These are phyloP conservation scores for Diutina rugosa DNA, from an alignment of 1,139 yeast species.

Conservation along the genomic window DNA sequence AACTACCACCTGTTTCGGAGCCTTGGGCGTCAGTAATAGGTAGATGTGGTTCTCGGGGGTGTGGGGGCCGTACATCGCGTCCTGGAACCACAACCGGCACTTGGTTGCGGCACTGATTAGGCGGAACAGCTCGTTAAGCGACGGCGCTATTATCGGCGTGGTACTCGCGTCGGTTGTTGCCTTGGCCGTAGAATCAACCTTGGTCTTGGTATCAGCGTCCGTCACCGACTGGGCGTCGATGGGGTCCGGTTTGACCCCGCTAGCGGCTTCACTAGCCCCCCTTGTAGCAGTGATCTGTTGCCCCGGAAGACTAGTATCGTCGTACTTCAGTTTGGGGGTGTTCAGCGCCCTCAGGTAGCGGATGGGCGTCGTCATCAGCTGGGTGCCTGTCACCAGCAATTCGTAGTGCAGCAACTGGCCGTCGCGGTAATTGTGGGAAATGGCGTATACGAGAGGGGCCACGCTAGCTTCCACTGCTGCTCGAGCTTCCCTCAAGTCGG, in stretches of 20 bases:
- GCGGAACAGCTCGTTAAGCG: background rate
- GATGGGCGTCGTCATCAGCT: background rate
- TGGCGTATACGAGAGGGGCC: background rate
- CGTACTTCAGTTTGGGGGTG: background rate
- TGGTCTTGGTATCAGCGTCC: too few relatives aligned
- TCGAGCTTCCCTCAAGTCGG: background rate
- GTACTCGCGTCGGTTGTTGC: background rate
- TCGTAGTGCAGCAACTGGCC: background rate
- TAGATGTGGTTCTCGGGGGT: constrained; percentile 1
- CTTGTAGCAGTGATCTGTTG: background rate
- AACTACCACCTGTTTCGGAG: background rate
- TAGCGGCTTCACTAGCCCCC: too few relatives aligned
- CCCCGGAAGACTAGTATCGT: background rate
- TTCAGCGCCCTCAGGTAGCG: background rate
- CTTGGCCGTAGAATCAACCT: background rate
- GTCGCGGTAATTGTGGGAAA: background rate
- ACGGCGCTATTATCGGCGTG: background rate
- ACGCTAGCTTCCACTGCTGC: background rate
- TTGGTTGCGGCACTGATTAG: background rate
- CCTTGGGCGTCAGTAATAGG: background rate
- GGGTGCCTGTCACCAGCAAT: background rate
- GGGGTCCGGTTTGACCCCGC: too few relatives aligned
- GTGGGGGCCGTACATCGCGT: background rate
- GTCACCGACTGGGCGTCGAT: too few relatives aligned
- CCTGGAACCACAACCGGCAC: background rate